phyloP scores from a whole-genome alignment of 257 asterid species.

The Agastache rugosa region DNA sequence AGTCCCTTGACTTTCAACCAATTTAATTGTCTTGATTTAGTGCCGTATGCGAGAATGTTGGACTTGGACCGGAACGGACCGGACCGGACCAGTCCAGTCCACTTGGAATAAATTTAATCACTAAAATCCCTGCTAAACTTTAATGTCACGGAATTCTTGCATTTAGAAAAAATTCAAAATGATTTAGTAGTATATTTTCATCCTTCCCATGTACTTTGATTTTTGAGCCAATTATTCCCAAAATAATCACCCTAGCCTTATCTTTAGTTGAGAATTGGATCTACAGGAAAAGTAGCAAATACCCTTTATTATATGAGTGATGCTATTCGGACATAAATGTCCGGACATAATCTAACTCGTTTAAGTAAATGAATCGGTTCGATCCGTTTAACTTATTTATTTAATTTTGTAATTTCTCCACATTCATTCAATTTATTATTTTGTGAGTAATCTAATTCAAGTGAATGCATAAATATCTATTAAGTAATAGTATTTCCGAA shows the following conservation, averaged over 20 bases:
- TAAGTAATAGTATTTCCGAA: too few relatives aligned
- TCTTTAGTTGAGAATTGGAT: background rate
- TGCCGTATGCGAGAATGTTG: background rate
- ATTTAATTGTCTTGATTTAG: background rate
- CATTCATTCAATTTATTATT: too few relatives aligned
- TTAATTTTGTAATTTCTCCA: too few relatives aligned
- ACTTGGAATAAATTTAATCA: background rate
- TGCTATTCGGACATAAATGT: too few relatives aligned
- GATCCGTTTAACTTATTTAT: too few relatives aligned
- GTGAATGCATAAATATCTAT: too few relatives aligned
- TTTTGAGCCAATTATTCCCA: background rate
- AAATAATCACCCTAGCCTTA: background rate
- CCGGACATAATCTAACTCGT: too few relatives aligned
- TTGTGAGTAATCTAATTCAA: too few relatives aligned
- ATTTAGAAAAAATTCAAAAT: background rate
- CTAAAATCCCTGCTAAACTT: background rate
- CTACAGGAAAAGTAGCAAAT: too few relatives aligned
- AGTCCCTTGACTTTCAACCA: background rate
- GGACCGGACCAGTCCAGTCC: background rate
- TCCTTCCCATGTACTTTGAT: background rate
- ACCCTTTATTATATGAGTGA: too few relatives aligned
- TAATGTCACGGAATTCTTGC: background rate
- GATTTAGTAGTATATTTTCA: background rate
- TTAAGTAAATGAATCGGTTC: too few relatives aligned
- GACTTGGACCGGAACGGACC: background rate